These are phyloP conservation scores for Amylocystis lapponica DNA, from an alignment of 768 basidiomycete genomes.

Conservation along the genomic window DNA sequence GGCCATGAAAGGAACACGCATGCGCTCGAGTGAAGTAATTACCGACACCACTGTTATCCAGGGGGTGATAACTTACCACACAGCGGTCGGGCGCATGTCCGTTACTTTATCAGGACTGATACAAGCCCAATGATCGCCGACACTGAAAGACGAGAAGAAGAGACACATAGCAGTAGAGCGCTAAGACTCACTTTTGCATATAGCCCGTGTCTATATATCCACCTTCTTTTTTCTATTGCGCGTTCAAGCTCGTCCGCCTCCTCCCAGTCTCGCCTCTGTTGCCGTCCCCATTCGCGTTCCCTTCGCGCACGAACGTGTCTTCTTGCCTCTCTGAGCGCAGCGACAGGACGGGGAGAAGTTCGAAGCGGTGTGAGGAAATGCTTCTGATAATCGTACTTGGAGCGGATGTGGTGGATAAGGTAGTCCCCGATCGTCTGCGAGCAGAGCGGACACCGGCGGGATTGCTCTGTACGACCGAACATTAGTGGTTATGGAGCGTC, in stretches of 20 bases:
- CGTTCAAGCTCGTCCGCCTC: constrained; percentile 68
- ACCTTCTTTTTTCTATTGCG: constrained; percentile 65
- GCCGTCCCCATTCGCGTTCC: constrained; percentile 52
- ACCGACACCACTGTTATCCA: no score
- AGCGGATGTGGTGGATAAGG: constrained; percentile 75
- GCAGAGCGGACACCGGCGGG: constrained; percentile 74
- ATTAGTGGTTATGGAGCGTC: not conserved
- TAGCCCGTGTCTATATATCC: constrained; percentile 74
- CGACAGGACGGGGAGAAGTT: constrained; percentile 37
- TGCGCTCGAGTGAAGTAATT: no score
- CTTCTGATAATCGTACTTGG: constrained; percentile 77
- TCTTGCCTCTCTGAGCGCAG: constrained; percentile 24
- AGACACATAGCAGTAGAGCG: no score
- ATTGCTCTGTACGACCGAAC: constrained; percentile 53
- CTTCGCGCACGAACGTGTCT: constrained; percentile 30
- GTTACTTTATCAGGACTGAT: no score
- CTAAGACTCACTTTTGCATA: constrained; percentile 83
- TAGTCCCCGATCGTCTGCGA: constrained; percentile 62
- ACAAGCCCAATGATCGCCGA: no score
- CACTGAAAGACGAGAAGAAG: no score
- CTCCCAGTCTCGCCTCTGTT: constrained; percentile 43
- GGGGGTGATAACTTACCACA: no score
- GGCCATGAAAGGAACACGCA: no score
- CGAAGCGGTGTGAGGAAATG: constrained; percentile 67
- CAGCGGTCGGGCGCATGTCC: no score